These are phyloP conservation scores for Arachnomyces sp. DNA, from an alignment of 2,329 filamentous ascomycete genomes.

Conservation along the genomic window DNA sequence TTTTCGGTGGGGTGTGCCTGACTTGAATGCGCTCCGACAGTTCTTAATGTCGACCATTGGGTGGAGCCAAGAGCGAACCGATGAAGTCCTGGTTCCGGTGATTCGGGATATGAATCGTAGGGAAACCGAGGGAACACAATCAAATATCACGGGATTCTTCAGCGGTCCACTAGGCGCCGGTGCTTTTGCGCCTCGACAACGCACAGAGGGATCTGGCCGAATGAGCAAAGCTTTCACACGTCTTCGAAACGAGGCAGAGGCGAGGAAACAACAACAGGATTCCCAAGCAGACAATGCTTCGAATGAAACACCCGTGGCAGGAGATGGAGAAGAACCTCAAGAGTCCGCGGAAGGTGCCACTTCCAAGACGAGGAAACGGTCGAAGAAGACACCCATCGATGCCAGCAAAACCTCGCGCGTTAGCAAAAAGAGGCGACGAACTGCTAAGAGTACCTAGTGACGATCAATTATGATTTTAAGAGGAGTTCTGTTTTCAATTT, in stretches of 20 bases:
- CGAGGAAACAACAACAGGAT: conserved; percentile 13
- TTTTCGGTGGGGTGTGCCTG: conserved; percentile 95
- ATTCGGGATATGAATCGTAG: conserved; percentile 91
- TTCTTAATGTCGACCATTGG: conserved; percentile 91
- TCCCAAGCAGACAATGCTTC: no score
- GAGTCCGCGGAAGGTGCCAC: no score
- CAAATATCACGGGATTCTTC: conserved; percentile 93
- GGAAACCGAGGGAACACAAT: conserved; percentile 83
- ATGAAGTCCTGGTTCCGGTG: conserved; percentile 91
- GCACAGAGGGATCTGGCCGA: conserved; percentile 57
- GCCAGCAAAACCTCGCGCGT: no score
- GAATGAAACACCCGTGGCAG: no score
- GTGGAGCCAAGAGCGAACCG: conserved; percentile 84
- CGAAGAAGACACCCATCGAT: no score
- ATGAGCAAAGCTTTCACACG: conserved; percentile 67
- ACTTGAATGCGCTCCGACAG: conserved; percentile 72
- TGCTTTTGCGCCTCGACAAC: conserved; percentile 64
- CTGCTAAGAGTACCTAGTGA: no score
- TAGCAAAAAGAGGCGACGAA: no score
- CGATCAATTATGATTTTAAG: no score
- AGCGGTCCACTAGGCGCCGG: conserved; percentile 54
- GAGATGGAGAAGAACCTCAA: no score
- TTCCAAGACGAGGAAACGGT: no score
- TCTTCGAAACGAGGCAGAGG: conserved; percentile 51
- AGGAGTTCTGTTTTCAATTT: no score